These are phyloP conservation scores for Lunularia cruciata DNA, from an alignment of 225 moss, liverwort and hornwort species.

Conservation along the genomic window DNA sequence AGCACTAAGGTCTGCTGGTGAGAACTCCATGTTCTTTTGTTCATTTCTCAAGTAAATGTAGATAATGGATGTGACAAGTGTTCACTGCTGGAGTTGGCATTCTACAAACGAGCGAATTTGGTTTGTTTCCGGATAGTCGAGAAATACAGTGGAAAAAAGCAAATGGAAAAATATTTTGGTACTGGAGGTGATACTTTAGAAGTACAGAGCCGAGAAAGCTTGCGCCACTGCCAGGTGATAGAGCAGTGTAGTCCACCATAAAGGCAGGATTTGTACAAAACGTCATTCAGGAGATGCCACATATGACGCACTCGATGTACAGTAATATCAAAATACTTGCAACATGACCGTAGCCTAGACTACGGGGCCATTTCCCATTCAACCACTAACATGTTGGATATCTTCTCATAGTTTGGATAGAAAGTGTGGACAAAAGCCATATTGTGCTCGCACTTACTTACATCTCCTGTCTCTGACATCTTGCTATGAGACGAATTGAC, in stretches of 20 bases:
- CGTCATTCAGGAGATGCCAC: neutral
- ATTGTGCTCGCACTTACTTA: no score
- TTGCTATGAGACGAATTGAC: no score
- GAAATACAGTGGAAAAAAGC: neutral
- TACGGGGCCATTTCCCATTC: neutral
- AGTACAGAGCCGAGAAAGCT: neutral
- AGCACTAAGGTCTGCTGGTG: neutral
- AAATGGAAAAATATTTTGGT: neutral
- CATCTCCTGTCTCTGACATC: no score
- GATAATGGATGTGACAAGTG: neutral
- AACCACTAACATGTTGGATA: no score
- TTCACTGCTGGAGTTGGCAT: neutral
- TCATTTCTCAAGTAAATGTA: neutral
- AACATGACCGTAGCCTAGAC: neutral
- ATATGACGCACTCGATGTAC: constrained; percentile 13
- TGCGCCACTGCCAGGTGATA: neutral
- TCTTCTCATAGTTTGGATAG: no score
- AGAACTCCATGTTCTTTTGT: neutral
- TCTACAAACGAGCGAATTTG: neutral
- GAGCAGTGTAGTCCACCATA: neutral
- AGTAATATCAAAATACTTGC: neutral
- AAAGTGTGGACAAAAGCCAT: no score
- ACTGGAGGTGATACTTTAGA: neutral
- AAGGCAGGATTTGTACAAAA: constrained; percentile 10
- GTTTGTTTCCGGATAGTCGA: neutral